Conservation (phyloP, 1,284 basidiomycete species). For the Omphalotus olearius region DNA sequence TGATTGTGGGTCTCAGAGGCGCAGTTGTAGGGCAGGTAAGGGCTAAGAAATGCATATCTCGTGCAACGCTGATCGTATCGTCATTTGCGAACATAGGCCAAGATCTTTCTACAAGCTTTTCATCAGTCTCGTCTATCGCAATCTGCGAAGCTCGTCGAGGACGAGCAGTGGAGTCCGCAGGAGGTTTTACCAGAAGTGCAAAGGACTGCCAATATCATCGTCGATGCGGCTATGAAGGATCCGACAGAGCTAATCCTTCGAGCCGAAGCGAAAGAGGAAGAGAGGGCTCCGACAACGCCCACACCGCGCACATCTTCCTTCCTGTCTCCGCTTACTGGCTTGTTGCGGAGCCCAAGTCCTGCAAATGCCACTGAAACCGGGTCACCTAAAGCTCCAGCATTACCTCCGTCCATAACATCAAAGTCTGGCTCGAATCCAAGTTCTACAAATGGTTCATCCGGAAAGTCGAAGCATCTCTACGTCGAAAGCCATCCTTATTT, state of each 20-base stretch:
- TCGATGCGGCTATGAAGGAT: conserved; percentile 82
- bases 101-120: conserved; percentile 82
- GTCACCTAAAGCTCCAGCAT: conserved; percentile 11
- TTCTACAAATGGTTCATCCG: conserved; percentile 22
- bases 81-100: conserved; percentile 52
- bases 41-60: conserved; percentile 9
- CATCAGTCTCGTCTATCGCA: conserved; percentile 81
- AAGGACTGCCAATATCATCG: conserved; percentile 65
- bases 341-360: conserved; percentile 1
- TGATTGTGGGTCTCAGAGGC: conserved; percentile 90
- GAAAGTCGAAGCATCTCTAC: conserved; percentile 65
- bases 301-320: conserved; percentile 7
- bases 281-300: conserved; percentile 21
- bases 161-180: conserved; percentile 83
- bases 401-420: conserved; percentile 18
- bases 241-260: conserved; percentile 61
- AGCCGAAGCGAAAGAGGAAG: conserved; percentile 1
- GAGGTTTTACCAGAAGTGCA: conserved; percentile 73
- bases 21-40: conserved; percentile 76
- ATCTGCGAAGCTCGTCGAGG: conserved; percentile 88
- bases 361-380: background rate
- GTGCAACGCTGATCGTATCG: conserved; percentile 2
- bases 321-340: conserved; percentile 5
- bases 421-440: conserved; percentile 20
- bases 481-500: conserved; percentile 86